phyloP scores from a whole-genome alignment of 2,329 filamentous ascomycete genomes.

The Hypoxylon sp. region DNA sequence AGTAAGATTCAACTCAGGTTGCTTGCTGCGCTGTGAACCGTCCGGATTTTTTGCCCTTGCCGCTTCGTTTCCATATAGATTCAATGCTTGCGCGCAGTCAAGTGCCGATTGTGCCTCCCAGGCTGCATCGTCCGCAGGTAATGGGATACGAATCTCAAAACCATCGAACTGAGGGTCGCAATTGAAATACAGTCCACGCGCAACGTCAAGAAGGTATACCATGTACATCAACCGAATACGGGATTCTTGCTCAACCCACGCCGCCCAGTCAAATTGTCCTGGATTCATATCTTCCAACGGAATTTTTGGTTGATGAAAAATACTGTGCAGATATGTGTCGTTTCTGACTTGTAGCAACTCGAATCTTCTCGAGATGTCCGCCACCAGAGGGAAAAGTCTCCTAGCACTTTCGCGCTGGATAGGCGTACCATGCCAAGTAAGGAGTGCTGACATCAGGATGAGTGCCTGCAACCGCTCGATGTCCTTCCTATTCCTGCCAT shows the following conservation, averaged over 20 bases:
- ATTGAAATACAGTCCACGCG: conserved; percentile 80
- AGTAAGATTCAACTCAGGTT: conserved; percentile 73
- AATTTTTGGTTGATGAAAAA: conserved; percentile 70
- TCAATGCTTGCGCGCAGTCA: conserved; percentile 75
- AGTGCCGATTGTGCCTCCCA: conserved; percentile 74
- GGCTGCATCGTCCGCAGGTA: conserved; percentile 79
- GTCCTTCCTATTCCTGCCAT: conserved; percentile 57
- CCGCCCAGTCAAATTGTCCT: conserved; percentile 72
- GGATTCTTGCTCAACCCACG: conserved; percentile 79
- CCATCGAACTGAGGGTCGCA: conserved; percentile 71
- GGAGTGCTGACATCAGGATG: conserved; percentile 71
- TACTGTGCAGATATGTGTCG: conserved; percentile 65
- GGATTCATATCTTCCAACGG: conserved; percentile 61
- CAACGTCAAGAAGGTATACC: conserved; percentile 73
- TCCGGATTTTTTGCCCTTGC: conserved; percentile 70
- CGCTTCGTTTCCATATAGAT: conserved; percentile 69
- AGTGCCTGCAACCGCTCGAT: conserved; percentile 78
- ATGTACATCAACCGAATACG: conserved; percentile 74
- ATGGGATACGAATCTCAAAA: conserved; percentile 74
- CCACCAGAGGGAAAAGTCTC: conserved; percentile 69
- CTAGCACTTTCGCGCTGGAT: conserved; percentile 74
- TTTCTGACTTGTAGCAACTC: conserved; percentile 68
- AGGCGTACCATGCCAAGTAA: conserved; percentile 78
- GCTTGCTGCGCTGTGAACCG: conserved; percentile 73
- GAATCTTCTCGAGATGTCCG: conserved; percentile 68